Conservation (phyloP, 176 grass and related monocot genomes). For the Aegilops umbellulata region DNA sequence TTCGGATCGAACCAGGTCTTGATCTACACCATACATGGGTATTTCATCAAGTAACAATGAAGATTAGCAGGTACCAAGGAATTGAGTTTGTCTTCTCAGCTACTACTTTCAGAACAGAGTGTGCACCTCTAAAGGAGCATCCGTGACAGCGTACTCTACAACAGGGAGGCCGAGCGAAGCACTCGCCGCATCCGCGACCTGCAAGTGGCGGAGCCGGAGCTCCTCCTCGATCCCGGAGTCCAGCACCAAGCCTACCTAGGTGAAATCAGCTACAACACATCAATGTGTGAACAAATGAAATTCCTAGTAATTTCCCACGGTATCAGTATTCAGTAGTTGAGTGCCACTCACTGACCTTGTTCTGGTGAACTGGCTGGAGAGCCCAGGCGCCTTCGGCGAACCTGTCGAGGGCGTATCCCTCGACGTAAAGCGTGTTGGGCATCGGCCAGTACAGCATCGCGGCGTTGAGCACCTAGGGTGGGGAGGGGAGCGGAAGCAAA, state of each 20-base stretch:
- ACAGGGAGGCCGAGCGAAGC: conserved; percentile 78
- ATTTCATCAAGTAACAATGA: background rate
- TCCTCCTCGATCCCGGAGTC: conserved; percentile 91
- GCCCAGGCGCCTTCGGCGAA: conserved; percentile 80
- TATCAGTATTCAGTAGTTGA: background rate
- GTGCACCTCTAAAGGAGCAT: conserved; percentile 79
- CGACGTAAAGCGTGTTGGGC: conserved; percentile 77
- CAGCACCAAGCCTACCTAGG: conserved; percentile 86
- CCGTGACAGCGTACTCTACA: conserved; percentile 75
- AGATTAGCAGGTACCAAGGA: background rate
- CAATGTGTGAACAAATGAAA: background rate
- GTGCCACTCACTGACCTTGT: conserved; percentile 50
- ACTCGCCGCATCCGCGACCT: conserved; percentile 77
- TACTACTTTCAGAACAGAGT: background rate
- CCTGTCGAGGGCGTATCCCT: conserved; percentile 85
- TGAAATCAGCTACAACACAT: conserved; percentile 2
- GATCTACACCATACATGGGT: conserved; percentile 36
- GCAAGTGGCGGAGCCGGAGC: conserved; percentile 70
- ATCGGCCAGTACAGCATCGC: conserved; percentile 95
- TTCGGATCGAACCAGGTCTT: conserved; percentile 79
- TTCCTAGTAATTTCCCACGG: too few species aligned
- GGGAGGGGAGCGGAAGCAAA: background rate
- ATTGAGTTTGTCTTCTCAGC: background rate
- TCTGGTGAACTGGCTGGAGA: conserved; percentile 81
- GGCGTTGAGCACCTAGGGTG: conserved; percentile 70